phyloP scores from a whole-genome alignment of 805 yeast species.

The Barnettozyma californica region DNA sequence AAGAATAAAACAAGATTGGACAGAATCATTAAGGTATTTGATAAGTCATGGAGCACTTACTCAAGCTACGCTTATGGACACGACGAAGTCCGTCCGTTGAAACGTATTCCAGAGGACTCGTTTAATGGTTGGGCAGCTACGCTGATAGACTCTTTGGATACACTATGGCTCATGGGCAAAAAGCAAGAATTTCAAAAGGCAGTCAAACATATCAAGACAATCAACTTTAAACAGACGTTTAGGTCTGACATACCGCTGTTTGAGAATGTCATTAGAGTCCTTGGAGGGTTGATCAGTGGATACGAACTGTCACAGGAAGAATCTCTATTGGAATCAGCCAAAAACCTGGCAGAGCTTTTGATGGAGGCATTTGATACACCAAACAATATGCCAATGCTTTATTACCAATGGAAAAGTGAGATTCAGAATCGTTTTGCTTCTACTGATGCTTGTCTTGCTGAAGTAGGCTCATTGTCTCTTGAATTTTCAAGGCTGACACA shows the following conservation, averaged over 20 bases:
- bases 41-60: slow-evolving; percentile 40
- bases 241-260: slow-evolving; percentile 41
- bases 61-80: slow-evolving; percentile 38
- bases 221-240: slow-evolving; percentile 36
- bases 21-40: slow-evolving; percentile 33
- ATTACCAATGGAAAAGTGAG: slow-evolving; percentile 37
- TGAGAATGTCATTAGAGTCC: slow-evolving; percentile 45
- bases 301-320: slow-evolving; percentile 41
- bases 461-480: slow-evolving; percentile 43
- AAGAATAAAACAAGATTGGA: slow-evolving; percentile 24
- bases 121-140: slow-evolving; percentile 49
- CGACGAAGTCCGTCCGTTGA: slow-evolving; percentile 40
- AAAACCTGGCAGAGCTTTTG: slow-evolving; percentile 42
- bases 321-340: slow-evolving; percentile 35
- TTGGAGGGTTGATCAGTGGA: slow-evolving; percentile 50
- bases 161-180: slow-evolving; percentile 42
- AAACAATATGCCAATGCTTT: slow-evolving; percentile 45
- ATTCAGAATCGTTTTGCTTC: slow-evolving; percentile 35
- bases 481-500: slow-evolving; percentile 51
- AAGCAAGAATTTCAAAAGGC: slow-evolving; percentile 35
- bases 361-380: slow-evolving; percentile 57
- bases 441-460: slow-evolving; percentile 35
- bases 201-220: slow-evolving; percentile 28
- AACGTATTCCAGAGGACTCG: slow-evolving; percentile 31
- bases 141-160: slow-evolving; percentile 46